Evolutionary conservation across 2,329 filamentous ascomycete genomes (phyloP), one percentile per base, ranked within the genome.

Genomic region (Claviceps lovelessii): DNA sequence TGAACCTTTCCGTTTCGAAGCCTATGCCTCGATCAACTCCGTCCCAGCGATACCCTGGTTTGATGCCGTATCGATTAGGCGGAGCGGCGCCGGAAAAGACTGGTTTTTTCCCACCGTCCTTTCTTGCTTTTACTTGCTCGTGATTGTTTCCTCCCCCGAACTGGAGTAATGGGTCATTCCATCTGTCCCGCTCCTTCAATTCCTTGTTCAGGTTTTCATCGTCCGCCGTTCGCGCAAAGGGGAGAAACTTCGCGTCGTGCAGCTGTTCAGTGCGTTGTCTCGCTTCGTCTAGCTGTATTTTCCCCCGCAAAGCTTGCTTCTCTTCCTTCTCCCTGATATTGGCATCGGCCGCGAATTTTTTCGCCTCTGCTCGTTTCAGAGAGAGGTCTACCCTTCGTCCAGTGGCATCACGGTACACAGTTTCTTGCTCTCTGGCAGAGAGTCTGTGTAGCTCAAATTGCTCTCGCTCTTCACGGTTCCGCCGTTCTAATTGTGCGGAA

Each of bases 1-100:
- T 89, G 72, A 97, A 97, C 72, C 90, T 86, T 66, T 96, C 85
- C 58, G 81, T 86, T 73, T 98, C 93, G 67, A 96, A 97, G 0
- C 91, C 91, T 71, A 89, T 98, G 23, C 88, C 78, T 60, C 93
- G 78, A 74, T 98, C 93, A 19, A 98, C 93, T 6, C 94, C 93
- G 74, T 98, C 93, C 93, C 93, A 98, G 60, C 88, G 77, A 72
- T 95, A 89, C 0, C 93, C 94, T 0, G 93, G 93, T 57, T 85
- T 78, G 58, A 98, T 97, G 1, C 88, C 88, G 72, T 97, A 97
- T 23, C 93, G 79, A 75, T 98, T 98, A 48, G 93, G 93, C 64
- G 87, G 79, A 55, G 86, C 87, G 0, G 84, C 78, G 0, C 91
- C 93, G 57, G 82, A 73, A 67, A 97, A 98, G 5, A 86, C 67